These are phyloP conservation scores for Ambrosia artemisiifolia DNA, from an alignment of 129 eudicot species.

Conservation along the genomic window DNA sequence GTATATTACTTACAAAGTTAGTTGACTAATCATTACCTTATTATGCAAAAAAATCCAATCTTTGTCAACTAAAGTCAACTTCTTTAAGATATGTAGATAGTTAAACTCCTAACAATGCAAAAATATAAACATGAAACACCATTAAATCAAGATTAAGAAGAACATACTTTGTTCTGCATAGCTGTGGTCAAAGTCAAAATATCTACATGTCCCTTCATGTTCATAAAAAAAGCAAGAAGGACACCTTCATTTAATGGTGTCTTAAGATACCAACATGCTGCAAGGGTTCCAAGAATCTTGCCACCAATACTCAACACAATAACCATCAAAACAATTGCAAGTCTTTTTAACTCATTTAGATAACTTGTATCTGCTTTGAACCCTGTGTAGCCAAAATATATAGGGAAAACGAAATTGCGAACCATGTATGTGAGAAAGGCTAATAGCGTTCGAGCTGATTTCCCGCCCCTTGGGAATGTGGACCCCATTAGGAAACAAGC, in stretches of 20 bases:
- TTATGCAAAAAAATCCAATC: no score
- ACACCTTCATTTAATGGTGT: slow-evolving; percentile 79
- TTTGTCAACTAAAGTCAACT: no score
- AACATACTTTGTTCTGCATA: slow-evolving; percentile 52
- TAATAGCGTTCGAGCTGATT: slow-evolving; percentile 67
- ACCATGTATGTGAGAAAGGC: slow-evolving; percentile 58
- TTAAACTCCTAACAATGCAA: no score
- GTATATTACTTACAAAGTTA: no score
- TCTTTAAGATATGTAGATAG: no score
- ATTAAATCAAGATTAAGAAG: neutral
- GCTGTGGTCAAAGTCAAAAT: slow-evolving; percentile 56
- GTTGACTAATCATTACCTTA: no score
- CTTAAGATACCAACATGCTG: slow-evolving; percentile 64
- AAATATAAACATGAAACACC: neutral
- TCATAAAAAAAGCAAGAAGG: slow-evolving; percentile 74
- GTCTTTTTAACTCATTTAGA: slow-evolving; percentile 32
- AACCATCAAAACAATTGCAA: slow-evolving; percentile 47
- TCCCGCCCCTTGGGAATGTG: slow-evolving; percentile 82
- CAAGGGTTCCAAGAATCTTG: slow-evolving; percentile 74
- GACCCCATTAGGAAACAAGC: slow-evolving; percentile 74
- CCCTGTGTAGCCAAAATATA: slow-evolving; percentile 86
- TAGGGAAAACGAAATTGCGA: slow-evolving; percentile 71
- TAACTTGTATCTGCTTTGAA: slow-evolving; percentile 71
- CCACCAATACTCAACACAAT: slow-evolving; percentile 81
- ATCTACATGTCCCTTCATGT: slow-evolving; percentile 93